Percentiles rank a stretch among this genome's conserved stretches.
These are phyloP conservation scores for Porodaedalea pini DNA, from an alignment of 1,284 basidiomycete species.

Conservation along the genomic window DNA sequence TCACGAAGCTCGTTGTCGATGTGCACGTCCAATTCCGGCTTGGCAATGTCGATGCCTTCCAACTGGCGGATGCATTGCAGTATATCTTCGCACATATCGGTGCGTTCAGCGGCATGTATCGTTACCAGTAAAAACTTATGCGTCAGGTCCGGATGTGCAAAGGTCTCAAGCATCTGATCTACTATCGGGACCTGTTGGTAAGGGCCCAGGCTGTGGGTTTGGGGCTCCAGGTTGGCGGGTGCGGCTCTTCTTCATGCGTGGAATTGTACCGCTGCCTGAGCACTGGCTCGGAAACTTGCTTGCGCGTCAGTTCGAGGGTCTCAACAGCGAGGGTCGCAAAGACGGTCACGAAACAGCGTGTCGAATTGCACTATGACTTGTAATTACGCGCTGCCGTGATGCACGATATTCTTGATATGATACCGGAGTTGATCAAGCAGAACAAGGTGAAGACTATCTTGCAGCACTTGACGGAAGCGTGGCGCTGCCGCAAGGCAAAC, in stretches of 20 bases:
- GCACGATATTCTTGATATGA: conserved; percentile 99
- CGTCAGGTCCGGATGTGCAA: conserved; percentile 99
- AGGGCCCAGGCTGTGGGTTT: conserved; percentile 98
- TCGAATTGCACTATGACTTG: conserved; percentile 97
- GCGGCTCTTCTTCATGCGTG: conserved; percentile 99
- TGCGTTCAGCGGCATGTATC: conserved; percentile 98
- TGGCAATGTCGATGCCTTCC: conserved; percentile 98
- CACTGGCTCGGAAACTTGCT: conserved; percentile 97
- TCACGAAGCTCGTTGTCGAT: conserved; percentile 98
- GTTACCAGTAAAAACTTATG: conserved; percentile 99
- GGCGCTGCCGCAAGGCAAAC: conserved; percentile 99
- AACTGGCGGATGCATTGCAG: conserved; percentile 96
- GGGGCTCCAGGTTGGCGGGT: conserved; percentile 99
- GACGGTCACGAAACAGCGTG: conserved; percentile 98
- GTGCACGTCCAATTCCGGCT: conserved; percentile 98
- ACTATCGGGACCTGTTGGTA: conserved; percentile 97
- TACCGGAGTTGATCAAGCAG: conserved; percentile 98
- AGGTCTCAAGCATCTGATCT: conserved; percentile 96
- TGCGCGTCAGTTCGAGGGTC: conserved; percentile 96
- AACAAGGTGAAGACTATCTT: conserved; percentile 99
- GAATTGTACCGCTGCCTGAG: conserved; percentile 95
- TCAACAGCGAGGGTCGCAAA: conserved; percentile 97
- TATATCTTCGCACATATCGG: conserved; percentile 98
- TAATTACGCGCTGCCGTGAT: conserved; percentile 98
- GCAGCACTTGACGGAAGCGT: conserved; percentile 96